These are phyloP conservation scores for Olyra latifolia DNA, from an alignment of 176 grass and related monocot species.

Conservation along the genomic window DNA sequence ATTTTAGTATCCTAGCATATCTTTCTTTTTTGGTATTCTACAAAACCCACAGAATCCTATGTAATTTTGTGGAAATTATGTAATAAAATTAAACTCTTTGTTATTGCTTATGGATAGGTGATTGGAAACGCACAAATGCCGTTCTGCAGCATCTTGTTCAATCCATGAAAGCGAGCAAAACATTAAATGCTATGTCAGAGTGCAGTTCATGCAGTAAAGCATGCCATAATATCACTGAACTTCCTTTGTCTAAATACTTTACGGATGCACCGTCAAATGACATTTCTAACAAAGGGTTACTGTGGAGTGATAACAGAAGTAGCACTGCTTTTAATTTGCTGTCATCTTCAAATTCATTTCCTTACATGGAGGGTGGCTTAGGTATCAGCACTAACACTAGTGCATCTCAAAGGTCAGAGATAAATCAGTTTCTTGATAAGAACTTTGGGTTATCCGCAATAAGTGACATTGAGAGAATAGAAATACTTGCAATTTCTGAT, in stretches of 20 bases:
- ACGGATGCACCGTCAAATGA: conserved; percentile 37
- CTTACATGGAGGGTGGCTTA: conserved; percentile 40
- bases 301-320: conserved; percentile 68
- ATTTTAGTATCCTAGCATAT: not conserved
- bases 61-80: conserved; percentile 22
- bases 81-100: conserved; percentile 6
- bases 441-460: conserved; percentile 44
- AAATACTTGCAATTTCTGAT: conserved; percentile 83
- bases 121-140: conserved; percentile 70
- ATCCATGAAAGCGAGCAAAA: conserved; percentile 52
- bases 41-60: not conserved
- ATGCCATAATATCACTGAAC: conserved; percentile 48
- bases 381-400: conserved; percentile 36
- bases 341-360: conserved; percentile 51
- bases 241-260: conserved; percentile 66
- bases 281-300: conserved; percentile 57
- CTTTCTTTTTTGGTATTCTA: not conserved
- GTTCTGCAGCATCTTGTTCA: conserved; percentile 73
- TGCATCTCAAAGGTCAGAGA: conserved; percentile 47
- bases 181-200: conserved; percentile 17
- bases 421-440: conserved; percentile 61
- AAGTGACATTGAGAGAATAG: conserved; percentile 56
- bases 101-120: conserved; percentile 54
- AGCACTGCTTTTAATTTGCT: conserved; percentile 46
- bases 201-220: conserved; percentile 43